Evolutionary conservation across 345 rosid species (phyloP), one percentile per base, ranked within the genome.

Genomic region (Camelina neglecta): DNA sequence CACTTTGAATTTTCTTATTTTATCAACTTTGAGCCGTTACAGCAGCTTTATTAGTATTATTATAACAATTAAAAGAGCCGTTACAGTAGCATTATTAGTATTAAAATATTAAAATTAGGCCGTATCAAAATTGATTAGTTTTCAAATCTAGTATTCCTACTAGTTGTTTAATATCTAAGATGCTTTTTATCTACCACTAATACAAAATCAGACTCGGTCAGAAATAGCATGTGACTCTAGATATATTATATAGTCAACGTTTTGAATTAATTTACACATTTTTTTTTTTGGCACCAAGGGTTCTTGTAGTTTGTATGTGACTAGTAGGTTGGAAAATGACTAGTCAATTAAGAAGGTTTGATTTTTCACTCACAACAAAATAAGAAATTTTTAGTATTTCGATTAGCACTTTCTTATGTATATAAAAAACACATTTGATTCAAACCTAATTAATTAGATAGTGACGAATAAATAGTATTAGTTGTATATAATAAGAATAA

Each of bases 261-360:
- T 48, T 16, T 76, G 59, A 61, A 76, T 31, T 68, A 20, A 13
- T 31, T 50, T 31, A 39, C 50, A 60, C 13, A 18, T 51, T 42
- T 62, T 65, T 18, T 18, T 50, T 33, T 62, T 66, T 7, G 59
- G 64, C 50, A 69, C 41, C 11, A 26, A 41, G 67, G 51, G 35
- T 60, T 75, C 69, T 60, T 75, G 54, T 59, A 42, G 51, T 75
- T 75, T 61, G 44, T 68, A 60, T 42, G 74, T 35, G 35, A 41
- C 51, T 57, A 16, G 26, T 63, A 39, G 66, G 75, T 63, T 50
- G 9, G 59, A 70, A 69, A 76, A 55, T 64, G 71, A 76, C 71
- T 55, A 41, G 80, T 70, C 80, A 70, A 71, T 70, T 16, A 1
- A 62, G 53, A 76, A 69, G 75, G 71, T 76, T 76, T 55, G 66